Evolutionary conservation across 345 rosid genomes (phyloP), one percentile per base, ranked within the genome.

Genomic region (Salix brachista): DNA sequence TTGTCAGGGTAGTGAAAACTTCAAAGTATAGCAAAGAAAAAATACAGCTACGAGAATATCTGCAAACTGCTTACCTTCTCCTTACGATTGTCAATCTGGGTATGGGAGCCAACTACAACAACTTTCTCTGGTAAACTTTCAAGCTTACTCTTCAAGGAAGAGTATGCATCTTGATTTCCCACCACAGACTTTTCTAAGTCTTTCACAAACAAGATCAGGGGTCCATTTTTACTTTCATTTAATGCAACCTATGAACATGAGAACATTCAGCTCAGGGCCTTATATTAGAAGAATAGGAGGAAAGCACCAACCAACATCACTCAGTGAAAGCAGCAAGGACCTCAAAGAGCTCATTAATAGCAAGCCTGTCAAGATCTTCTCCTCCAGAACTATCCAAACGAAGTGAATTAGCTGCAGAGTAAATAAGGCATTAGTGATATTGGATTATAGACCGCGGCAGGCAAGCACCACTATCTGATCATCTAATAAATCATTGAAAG

Each of bases 71-170:
- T 77, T 79, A 92, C 99, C 90, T 96, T 96, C 83, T 96, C 99
- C 83, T 96, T 96, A 34, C 97, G 97, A 78, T 82, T 90, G 82
- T 96, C 99, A 91, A 92, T 65, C 83, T 86, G 97, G 41, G 92
- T 86, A 81, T 93, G 93, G 62, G 99, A 96, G 56, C 98, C 99
- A 67, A 96, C 88, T n/a, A 91, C 91, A 58, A 96, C 88, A 64
- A 94, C 85, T 77, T 83, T 92, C 19, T 84, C 92, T 6, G 98
- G 94, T 73, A 96, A 80, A 83, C 82, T 89, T 76, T 93, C 98
- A 65, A 94, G 84, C 86, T 94, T 96, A 83, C 87, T 83, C 85
- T 86, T 91, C 66, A 96, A 80, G 74, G 89, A 86, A 67, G 84
- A 77, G 70, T 86, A 84, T 17, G 87, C 92, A 79, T 96, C 99